Evolutionary conservation across 2,329 filamentous ascomycete genomes (phyloP), one percentile per base, ranked within the genome.

Genomic region (Trichoderma pleuroti): DNA sequence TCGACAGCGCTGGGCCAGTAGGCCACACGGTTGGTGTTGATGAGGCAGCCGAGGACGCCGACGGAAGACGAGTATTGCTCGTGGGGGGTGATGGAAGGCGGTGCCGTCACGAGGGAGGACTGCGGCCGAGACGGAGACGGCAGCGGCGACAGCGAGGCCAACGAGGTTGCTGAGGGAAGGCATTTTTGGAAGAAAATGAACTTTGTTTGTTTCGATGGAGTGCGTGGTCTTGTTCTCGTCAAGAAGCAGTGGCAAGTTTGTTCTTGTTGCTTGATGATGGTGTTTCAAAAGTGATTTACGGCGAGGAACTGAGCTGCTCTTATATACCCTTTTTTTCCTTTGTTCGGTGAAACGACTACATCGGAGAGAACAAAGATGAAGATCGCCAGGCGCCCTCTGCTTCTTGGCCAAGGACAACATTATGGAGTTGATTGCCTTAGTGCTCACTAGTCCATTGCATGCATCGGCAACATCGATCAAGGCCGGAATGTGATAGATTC

Each of bases 1-100:
- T 82, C 82, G 61, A 87, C 81, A 5, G 81, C 76, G 28, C 75
- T 76, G 8, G 88, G 88, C 86, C 86, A 90, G 83, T 90, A 90
- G 72, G 87, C 87, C 49, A 89, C 83, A 54, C 86, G 86, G 82
- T 89, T 85, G 72, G 84, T 88, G 80, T 89, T 78, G 78, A 90
- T 83, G 78, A 88, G 86, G 84, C 87, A 89, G 64, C 87, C 87
- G 8, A 88, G 79, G 5, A 88, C 87, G 60, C 87, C 87, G 72
- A 88, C 78, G 5, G 86, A 87, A 18, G 85, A 87, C 2, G 85
- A 86, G 81, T 84, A 90, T 74, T 81, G 79, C 72, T 85, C 85
- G 76, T 90, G 87, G 36, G 87, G 87, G 6, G 87, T 89, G 71
- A 84, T 80, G 73, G 76, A 77, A 72, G 76, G 76, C 78, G 70